A percentile compares a stretch with the other conserved stretches of the same genome.
Evolutionary conservation across 164 flowering plant genomes (phyloP).

Genomic region (Magnolia changhungtana): DNA sequence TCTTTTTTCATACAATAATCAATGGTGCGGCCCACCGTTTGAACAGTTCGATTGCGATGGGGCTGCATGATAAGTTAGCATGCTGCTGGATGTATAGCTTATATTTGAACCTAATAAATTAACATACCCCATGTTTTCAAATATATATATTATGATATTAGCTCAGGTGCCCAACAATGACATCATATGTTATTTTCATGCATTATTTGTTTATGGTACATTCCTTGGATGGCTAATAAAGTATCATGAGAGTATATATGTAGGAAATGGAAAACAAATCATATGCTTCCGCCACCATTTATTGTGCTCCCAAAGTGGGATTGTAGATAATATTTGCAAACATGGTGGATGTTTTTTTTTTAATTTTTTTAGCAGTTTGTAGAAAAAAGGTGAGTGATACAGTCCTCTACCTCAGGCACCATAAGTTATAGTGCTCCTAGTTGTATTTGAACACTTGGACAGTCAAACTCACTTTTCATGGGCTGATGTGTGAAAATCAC

Average conservation of each 20-base stretch:
- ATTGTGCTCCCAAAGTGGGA: slow-evolving; percentile 4
- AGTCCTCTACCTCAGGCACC: not conserved
- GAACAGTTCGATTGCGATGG: no score
- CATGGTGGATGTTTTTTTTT: not conserved
- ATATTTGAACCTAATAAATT: no score
- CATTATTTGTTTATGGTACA: not conserved
- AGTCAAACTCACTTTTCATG: no score
- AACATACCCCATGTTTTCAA: no score
- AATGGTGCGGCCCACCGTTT: no score
- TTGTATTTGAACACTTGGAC: no score
- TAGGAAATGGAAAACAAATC: not conserved
- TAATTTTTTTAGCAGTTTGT: not conserved
- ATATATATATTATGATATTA: no score
- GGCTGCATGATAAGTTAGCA: no score
- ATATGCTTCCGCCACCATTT: not conserved
- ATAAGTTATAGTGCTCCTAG: no score
- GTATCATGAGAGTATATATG: not conserved
- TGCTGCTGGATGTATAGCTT: no score
- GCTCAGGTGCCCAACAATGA: not conserved
- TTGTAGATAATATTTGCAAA: not conserved
- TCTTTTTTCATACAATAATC: no score
- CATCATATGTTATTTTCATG: not conserved
- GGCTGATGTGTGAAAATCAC: no score
- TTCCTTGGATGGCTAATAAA: not conserved
- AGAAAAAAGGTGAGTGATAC: not conserved